Conservation (phyloP, 768 basidiomycete genomes). For the Tulasnella sp. region DNA sequence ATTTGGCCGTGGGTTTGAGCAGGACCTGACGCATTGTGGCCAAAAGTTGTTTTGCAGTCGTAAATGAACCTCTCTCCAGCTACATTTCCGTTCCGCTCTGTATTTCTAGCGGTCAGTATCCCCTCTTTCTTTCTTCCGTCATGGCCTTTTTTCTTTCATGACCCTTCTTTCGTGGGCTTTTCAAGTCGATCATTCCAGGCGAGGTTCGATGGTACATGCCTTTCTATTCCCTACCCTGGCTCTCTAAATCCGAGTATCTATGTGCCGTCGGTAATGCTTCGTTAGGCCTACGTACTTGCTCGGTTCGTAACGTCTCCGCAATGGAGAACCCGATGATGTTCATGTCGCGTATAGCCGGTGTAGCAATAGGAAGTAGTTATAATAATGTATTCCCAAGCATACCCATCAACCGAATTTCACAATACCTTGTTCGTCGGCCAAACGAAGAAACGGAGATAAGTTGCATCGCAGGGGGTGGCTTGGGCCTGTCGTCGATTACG, state of each 20-base stretch:
- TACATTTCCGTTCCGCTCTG: not conserved
- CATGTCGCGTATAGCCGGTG: not conserved
- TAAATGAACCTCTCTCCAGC: not conserved
- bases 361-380: not conserved
- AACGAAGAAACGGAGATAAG: no score
- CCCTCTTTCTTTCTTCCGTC: not conserved
- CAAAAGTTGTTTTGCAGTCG: not conserved
- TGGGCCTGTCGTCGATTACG: no score
- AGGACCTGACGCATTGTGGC: not conserved
- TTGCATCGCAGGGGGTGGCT: no score
- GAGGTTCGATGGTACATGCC: not conserved
- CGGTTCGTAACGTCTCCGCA: not conserved
- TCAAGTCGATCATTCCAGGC: no score
- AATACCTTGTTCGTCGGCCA: no score
- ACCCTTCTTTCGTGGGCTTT: no score
- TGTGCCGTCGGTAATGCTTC: no score
- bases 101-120: not conserved
- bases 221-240: not conserved
- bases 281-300: no score
- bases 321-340: not conserved
- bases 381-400: not conserved
- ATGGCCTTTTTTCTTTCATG: no score
- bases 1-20: not conserved
- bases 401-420: no score
- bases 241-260: no score